These are phyloP conservation scores for Clathrospora elynae DNA, from an alignment of 2,329 filamentous ascomycete genomes.

Conservation along the genomic window DNA sequence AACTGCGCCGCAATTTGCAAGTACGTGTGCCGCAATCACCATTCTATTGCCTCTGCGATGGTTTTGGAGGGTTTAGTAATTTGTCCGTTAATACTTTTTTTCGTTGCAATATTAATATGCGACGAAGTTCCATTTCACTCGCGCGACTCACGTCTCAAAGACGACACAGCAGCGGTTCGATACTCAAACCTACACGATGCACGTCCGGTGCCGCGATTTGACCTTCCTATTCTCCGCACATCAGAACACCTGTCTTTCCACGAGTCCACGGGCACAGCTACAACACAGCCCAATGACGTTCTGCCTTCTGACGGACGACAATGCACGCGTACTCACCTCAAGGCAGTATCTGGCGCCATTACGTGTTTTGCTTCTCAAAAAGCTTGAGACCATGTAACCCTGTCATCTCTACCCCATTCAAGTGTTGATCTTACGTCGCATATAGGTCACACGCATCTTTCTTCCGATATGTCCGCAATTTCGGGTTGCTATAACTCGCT, in stretches of 20 bases:
- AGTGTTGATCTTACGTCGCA: background rate
- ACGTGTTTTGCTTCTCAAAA: background rate
- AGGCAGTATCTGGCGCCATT: conserved; percentile 1
- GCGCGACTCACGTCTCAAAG: conserved; percentile 6
- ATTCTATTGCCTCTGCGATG: conserved; percentile 8
- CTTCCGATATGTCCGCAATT: background rate
- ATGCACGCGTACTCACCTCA: background rate
- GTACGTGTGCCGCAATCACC: conserved; percentile 19
- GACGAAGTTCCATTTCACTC: conserved; percentile 2
- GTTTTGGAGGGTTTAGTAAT: conserved; percentile 6
- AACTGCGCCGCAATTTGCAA: conserved; percentile 20
- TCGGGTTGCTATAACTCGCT: too few relatives aligned
- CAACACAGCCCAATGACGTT: conserved; percentile 4
- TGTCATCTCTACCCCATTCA: background rate
- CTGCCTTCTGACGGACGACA: background rate
- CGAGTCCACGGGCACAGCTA: background rate
- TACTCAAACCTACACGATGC: background rate
- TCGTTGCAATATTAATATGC: background rate
- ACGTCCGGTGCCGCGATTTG: conserved; percentile 5
- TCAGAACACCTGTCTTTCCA: background rate
- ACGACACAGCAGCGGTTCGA: conserved; percentile 3
- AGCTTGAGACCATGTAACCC: background rate
- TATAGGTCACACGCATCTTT: background rate
- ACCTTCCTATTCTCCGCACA: conserved; percentile 1
- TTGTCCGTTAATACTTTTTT: background rate